phyloP scores from a whole-genome alignment of 805 yeast species.

The Wickerhamiella australiensis region DNA sequence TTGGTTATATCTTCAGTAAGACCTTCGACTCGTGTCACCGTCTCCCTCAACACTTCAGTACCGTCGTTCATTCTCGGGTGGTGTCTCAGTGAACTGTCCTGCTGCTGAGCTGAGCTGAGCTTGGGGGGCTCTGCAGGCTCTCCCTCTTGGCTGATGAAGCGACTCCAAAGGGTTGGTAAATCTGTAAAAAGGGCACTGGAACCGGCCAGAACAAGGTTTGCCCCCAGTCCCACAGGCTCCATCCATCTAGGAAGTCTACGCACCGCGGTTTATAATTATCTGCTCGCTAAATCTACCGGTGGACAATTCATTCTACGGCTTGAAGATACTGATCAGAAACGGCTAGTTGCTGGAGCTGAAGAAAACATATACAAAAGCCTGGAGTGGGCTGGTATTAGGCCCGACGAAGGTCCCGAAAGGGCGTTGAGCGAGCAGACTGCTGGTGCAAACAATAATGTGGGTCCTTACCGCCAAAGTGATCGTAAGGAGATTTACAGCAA shows the following conservation, averaged over 20 bases:
- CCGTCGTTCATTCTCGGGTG: slow-evolving; percentile 30
- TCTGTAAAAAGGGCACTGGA: background rate
- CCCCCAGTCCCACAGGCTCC: slow-evolving; percentile 96
- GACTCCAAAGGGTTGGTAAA: background rate
- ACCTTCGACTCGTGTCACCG: slow-evolving; percentile 45
- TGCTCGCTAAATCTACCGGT: slow-evolving; percentile 63
- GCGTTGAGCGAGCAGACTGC: background rate
- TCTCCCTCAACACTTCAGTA: slow-evolving; percentile 67
- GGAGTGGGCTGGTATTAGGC: slow-evolving; percentile 58
- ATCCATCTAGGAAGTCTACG: slow-evolving; percentile 88
- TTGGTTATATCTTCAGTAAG: slow-evolving; percentile 44
- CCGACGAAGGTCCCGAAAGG: slow-evolving; percentile 72
- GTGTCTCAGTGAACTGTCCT: too few species aligned
- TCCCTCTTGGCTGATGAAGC: slow-evolving; percentile 5
- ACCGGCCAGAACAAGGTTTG: slow-evolving; percentile 63
- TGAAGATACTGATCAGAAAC: slow-evolving; percentile 84
- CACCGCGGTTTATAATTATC: slow-evolving; percentile 82
- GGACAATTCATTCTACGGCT: slow-evolving; percentile 74
- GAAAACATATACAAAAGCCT: slow-evolving; percentile 61
- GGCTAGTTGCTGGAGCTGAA: slow-evolving; percentile 76
- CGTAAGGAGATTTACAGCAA: slow-evolving; percentile 52
- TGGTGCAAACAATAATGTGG: slow-evolving; percentile 23
- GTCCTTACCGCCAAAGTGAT: slow-evolving; percentile 81
- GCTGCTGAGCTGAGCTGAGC: background rate
- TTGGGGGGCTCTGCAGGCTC: background rate